Evolutionary conservation across 2,329 filamentous ascomycete genomes (phyloP).

Genomic region (Cryphonectria nitschkei): DNA sequence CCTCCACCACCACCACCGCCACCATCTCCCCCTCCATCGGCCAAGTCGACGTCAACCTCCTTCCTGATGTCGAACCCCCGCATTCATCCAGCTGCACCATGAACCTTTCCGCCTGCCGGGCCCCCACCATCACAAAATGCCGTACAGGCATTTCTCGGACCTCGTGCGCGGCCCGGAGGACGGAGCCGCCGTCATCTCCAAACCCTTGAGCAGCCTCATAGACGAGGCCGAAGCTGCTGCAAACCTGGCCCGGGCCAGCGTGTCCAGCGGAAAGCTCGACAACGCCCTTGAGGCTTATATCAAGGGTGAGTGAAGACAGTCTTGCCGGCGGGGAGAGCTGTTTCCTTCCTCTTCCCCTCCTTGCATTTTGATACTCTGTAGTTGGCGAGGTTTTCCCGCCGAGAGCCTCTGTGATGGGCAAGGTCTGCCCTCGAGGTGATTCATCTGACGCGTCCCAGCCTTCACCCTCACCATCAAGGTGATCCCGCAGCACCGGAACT

Average conservation of each 20-base stretch:
- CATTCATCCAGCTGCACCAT: conserved; percentile 1
- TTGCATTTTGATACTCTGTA: neutral
- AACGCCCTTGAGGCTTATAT: conserved; percentile 83
- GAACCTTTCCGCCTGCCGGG: conserved; percentile 7
- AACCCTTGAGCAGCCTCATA: conserved; percentile 58
- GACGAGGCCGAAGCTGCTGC: conserved; percentile 56
- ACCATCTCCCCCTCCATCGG: neutral
- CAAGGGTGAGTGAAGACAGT: conserved; percentile 46
- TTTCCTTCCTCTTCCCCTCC: neutral
- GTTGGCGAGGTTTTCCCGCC: neutral
- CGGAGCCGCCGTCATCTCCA: conserved; percentile 46
- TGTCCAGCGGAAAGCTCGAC: conserved; percentile 70
- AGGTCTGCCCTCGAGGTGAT: neutral
- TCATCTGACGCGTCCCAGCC: conserved; percentile 39
- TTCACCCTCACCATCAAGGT: conserved; percentile 77
- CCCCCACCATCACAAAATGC: conserved; percentile 9
- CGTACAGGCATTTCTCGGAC: conserved; percentile 16
- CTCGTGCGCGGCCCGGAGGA: conserved; percentile 14
- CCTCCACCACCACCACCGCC: neutral
- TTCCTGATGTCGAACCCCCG: conserved; percentile 2
- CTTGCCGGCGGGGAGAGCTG: neutral
- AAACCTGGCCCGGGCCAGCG: conserved; percentile 62
- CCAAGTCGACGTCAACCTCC: neutral
- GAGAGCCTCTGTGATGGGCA: neutral
- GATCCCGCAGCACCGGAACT: conserved; percentile 78